phyloP scores from a whole-genome alignment of 441 rosid species.

The Sinapis alba region DNA sequence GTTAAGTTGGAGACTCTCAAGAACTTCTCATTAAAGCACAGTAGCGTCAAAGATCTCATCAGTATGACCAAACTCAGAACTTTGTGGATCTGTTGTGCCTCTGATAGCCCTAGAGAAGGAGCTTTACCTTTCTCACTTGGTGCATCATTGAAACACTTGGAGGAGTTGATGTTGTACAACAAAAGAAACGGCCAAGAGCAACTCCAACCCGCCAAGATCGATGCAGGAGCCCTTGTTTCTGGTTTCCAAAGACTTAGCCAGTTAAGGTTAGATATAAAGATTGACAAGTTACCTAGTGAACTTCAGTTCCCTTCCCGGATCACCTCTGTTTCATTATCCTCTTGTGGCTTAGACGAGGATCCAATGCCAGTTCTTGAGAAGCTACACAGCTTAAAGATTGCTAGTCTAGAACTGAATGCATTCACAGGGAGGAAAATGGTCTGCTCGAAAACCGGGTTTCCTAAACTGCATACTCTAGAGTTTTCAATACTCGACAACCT shows the following conservation, averaged over 20 bases:
- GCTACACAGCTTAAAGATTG: constrained; percentile 15
- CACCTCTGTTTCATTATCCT: constrained; percentile 17
- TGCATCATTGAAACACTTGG: constrained; percentile 24
- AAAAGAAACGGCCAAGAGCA: neutral
- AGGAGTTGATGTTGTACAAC: constrained; percentile 20
- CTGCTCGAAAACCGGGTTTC: constrained; percentile 31
- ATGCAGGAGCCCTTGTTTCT: constrained; percentile 20
- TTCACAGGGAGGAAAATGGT: constrained; percentile 27
- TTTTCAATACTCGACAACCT: constrained; percentile 14
- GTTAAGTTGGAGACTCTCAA: constrained; percentile 26
- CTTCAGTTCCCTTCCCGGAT: constrained; percentile 24
- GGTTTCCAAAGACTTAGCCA: constrained; percentile 20
- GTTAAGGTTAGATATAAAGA: constrained; percentile 16
- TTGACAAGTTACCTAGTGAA: constrained; percentile 28
- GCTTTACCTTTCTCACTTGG: constrained; percentile 9
- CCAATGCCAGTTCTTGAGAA: constrained; percentile 32
- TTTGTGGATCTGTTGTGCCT: constrained; percentile 23
- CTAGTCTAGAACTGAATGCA: constrained; percentile 26
- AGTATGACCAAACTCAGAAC: constrained; percentile 28
- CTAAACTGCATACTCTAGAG: constrained; percentile 18
- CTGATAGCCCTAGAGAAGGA: neutral
- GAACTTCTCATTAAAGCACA: constrained; percentile 22
- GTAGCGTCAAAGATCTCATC: constrained; percentile 24
- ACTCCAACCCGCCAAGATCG: neutral
- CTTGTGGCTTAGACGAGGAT: constrained; percentile 21